Evolutionary conservation across 169 alveolate genomes (phyloP).

Genomic region (Plasmodium berghei): DNA sequence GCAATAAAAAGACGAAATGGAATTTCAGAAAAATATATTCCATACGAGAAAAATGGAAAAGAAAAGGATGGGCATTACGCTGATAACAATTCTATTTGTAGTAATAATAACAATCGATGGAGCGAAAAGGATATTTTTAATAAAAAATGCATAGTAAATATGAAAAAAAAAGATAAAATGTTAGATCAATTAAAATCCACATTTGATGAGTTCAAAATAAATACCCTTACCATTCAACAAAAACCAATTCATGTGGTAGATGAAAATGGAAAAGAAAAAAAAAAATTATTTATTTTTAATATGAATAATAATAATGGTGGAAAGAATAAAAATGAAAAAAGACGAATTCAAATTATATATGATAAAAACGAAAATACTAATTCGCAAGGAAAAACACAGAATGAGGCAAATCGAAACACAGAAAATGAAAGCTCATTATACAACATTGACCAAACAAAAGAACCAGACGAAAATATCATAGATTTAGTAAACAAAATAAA

Average conservation of each 20-base stretch:
- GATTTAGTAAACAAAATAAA: slow-evolving; percentile 22
- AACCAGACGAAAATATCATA: slow-evolving; percentile 5
- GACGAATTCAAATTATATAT: slow-evolving; percentile 52
- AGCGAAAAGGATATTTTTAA: not conserved
- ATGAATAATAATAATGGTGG: slow-evolving; percentile 25
- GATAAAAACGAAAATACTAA: not conserved
- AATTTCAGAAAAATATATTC: not conserved
- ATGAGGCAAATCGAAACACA: not conserved
- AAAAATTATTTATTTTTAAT: slow-evolving; percentile 65
- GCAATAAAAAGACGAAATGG: not conserved
- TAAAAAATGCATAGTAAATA: slow-evolving; percentile 26
- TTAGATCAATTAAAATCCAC: slow-evolving; percentile 51
- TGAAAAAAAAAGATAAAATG: slow-evolving; percentile 42
- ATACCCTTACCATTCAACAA: slow-evolving; percentile 44
- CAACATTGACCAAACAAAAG: not conserved
- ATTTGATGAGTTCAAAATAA: slow-evolving; percentile 61
- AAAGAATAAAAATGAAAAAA: slow-evolving; percentile 33
- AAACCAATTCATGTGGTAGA: slow-evolving; percentile 38
- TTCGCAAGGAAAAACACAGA: not conserved
- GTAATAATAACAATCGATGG: not conserved
- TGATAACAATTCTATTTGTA: not conserved
- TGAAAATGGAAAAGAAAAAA: slow-evolving; percentile 63
- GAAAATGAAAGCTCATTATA: too few species aligned
- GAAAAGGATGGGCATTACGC: not conserved
- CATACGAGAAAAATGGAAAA: not conserved